Percentiles rank a stretch among this genome's conserved stretches.
phyloP scores from a whole-genome alignment of 2,329 filamentous ascomycete genomes.

The Thelonectria olida region DNA sequence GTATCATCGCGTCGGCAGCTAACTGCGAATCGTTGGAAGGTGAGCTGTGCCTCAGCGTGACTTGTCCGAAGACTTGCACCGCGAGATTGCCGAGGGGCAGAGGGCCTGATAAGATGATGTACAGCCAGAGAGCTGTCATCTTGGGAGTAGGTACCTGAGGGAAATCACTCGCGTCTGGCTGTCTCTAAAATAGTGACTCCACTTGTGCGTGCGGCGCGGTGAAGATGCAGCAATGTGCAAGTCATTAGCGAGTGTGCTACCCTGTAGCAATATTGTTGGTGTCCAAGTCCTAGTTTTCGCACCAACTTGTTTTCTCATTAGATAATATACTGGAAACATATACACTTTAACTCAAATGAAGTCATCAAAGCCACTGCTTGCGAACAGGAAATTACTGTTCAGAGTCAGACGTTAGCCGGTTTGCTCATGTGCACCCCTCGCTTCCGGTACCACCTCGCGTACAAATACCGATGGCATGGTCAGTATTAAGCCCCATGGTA shows the following conservation, averaged over 20 bases:
- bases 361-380: no score
- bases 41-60: neutral
- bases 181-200: conserved; percentile 13
- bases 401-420: no score
- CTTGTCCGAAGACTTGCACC: neutral
- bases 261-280: neutral
- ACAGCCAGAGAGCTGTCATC: no score
- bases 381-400: no score
- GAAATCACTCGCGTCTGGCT: neutral
- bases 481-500: neutral
- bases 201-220: conserved; percentile 6
- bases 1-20: conserved; percentile 3
- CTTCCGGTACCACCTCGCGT: neutral
- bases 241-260: neutral
- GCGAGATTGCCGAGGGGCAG: neutral
- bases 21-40: neutral
- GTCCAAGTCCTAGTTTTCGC: neutral
- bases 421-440: neutral
- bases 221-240: neutral
- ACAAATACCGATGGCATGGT: neutral
- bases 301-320: neutral
- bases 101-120: neutral
- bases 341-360: no score
- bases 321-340: no score
- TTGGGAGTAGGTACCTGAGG: neutral